These are phyloP conservation scores for Candida freyschussii DNA, from an alignment of 1,139 yeast genomes.

Conservation along the genomic window DNA sequence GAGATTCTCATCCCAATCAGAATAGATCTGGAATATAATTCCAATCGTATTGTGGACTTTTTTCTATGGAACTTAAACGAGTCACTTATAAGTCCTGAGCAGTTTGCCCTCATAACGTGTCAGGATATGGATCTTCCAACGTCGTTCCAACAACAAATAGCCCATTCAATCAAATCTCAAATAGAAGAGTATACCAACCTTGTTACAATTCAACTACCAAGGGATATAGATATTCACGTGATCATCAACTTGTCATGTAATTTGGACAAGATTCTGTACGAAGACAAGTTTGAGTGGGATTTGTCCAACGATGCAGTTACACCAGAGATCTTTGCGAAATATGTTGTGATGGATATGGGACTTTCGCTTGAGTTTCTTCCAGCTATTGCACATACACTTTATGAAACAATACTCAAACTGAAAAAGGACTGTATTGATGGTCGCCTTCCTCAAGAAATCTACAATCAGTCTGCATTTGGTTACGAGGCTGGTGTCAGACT, in stretches of 20 bases:
- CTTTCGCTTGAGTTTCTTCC: slow-evolving; percentile 81
- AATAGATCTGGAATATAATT: slow-evolving; percentile 66
- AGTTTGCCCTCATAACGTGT: slow-evolving; percentile 75
- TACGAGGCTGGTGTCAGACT: slow-evolving; percentile 61
- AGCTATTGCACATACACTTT: slow-evolving; percentile 82
- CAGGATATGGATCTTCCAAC: slow-evolving; percentile 78
- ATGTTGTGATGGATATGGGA: slow-evolving; percentile 82
- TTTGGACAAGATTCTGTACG: slow-evolving; percentile 76
- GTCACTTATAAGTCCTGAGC: slow-evolving; percentile 71
- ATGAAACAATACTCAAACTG: slow-evolving; percentile 70
- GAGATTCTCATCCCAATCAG: slow-evolving; percentile 71
- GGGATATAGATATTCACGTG: slow-evolving; percentile 66
- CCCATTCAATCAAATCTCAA: slow-evolving; percentile 72
- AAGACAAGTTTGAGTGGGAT: slow-evolving; percentile 96
- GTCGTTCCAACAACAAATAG: slow-evolving; percentile 57
- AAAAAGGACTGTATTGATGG: slow-evolving; percentile 90
- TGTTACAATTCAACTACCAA: slow-evolving; percentile 59
- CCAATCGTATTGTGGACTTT: slow-evolving; percentile 67
- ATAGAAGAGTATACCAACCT: slow-evolving; percentile 67
- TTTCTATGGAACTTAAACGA: slow-evolving; percentile 91
- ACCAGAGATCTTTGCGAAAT: slow-evolving; percentile 80
- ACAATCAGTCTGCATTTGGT: slow-evolving; percentile 55
- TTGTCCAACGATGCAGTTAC: slow-evolving; percentile 55
- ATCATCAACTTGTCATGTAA: slow-evolving; percentile 79
- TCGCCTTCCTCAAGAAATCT: slow-evolving; percentile 50